Evolutionary conservation across 2,329 filamentous ascomycete species (phyloP), one percentile per base, ranked within the genome.

Genomic region (Beauveria caledonica): DNA sequence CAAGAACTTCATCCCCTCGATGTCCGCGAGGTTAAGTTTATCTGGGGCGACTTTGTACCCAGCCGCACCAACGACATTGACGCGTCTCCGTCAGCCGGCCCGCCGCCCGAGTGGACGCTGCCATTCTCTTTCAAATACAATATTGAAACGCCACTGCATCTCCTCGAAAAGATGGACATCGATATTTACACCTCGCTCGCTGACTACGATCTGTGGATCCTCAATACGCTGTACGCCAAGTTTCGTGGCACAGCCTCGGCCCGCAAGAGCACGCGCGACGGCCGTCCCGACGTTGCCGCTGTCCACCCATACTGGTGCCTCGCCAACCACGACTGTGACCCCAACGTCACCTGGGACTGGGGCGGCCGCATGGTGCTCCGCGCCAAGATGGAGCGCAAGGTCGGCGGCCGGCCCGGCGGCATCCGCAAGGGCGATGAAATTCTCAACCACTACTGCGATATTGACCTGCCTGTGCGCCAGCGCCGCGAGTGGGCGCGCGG

Each of bases 241-340:
- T 96, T 97, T 72, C 85, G 94, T 25, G 94, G 91, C 57, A 96
- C 92, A 0, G 94, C 94, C 0, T 96, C 91, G 2, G 93, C 92
- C 5, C 84, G 90, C 44, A 87, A 94, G 66, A 91, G 84, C 63
- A 81, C 81, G 0, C 83, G 83, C 66, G 89, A 93, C 64, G 90
- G 92, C 3, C 85, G 90, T 10, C 93, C 94, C 0, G 94, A 97
- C 68, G 88, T 96, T 5, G 91, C 90, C 29, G 93, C 93, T 29
- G 92, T 97, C 29, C 92, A 97, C 74, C 92, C 93, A 2, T 85
- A 96, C 66, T 99, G 94, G 92, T 97, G 92, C 74, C 80, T 97
- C 33, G 92, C 93, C 29, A 99, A 99, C 69, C 94, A 99, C 72
- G 91, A 92, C 71, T 99, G 94, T 74, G 86, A 96, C 70, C 94